These are phyloP conservation scores for Pholiota adiposa DNA, from an alignment of 1,284 basidiomycete genomes.

Conservation along the genomic window DNA sequence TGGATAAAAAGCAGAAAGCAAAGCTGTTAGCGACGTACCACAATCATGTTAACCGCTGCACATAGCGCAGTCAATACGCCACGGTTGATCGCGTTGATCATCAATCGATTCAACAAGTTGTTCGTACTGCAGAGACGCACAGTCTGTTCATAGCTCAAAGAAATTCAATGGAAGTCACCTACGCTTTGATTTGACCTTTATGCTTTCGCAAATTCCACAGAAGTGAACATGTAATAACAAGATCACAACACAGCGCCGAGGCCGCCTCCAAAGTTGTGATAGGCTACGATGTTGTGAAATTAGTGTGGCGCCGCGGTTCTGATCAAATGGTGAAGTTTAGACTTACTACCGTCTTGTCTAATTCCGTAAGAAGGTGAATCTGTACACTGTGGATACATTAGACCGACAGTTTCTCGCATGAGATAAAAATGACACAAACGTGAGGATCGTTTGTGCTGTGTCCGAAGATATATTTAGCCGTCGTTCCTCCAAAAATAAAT, in stretches of 20 bases:
- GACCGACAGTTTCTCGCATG: background rate
- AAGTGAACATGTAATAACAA: constrained; percentile 24
- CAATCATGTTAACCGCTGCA: constrained; percentile 25
- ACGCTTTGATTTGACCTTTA: constrained; percentile 21
- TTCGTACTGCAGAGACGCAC: constrained; percentile 22
- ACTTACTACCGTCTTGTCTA: constrained; percentile 11
- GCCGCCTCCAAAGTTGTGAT: constrained; percentile 23
- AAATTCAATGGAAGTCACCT: background rate
- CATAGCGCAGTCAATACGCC: constrained; percentile 27
- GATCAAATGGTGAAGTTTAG: background rate
- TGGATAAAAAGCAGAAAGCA: background rate
- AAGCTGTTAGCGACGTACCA: constrained; percentile 16
- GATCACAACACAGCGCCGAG: constrained; percentile 21
- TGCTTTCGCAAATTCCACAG: constrained; percentile 19
- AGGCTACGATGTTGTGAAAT: constrained; percentile 3
- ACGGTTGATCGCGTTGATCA: constrained; percentile 29
- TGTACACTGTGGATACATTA: background rate
- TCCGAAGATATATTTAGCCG: background rate
- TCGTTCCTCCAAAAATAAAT: background rate
- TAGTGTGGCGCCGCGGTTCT: background rate
- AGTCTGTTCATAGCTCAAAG: background rate
- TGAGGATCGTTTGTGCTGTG: constrained; percentile 15
- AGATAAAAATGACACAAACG: constrained; percentile 4
- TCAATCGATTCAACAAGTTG: constrained; percentile 24
- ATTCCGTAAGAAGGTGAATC: constrained; percentile 3